These are phyloP conservation scores for Saccharomycopsis hybrid DNA, from an alignment of 1,139 yeast genomes.

Conservation along the genomic window DNA sequence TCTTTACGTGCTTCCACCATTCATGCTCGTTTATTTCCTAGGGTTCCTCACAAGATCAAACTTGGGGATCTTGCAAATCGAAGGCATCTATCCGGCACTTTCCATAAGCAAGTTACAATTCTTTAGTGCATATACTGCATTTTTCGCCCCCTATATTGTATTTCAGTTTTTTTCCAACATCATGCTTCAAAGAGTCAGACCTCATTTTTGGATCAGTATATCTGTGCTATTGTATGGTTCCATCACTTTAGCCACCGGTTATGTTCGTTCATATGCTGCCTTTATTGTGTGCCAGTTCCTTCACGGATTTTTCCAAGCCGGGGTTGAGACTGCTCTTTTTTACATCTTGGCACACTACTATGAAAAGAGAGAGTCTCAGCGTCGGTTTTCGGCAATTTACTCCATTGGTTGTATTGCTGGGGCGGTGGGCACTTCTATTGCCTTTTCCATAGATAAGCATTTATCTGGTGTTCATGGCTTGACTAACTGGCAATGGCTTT, in stretches of 20 bases:
- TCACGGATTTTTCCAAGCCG: conserved; percentile 48
- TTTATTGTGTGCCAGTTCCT: conserved; percentile 46
- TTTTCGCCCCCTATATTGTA: conserved; percentile 64
- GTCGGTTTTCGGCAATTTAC: conserved; percentile 47
- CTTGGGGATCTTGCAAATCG: conserved; percentile 50
- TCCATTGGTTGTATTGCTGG: conserved; percentile 31
- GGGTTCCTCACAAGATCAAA: conserved; percentile 44
- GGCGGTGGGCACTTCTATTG: conserved; percentile 37
- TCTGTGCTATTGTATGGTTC: conserved; percentile 37
- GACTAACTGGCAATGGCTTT: conserved; percentile 35
- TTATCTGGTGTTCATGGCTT: conserved; percentile 25
- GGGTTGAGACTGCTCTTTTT: conserved; percentile 55
- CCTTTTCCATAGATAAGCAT: conserved; percentile 32
- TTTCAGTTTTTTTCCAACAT: conserved; percentile 65
- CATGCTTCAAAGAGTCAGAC: conserved; percentile 50
- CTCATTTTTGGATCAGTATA: conserved; percentile 40
- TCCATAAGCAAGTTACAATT: conserved; percentile 43
- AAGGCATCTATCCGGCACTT: conserved; percentile 53
- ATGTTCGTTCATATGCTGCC: conserved; percentile 49
- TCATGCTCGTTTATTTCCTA: conserved; percentile 52
- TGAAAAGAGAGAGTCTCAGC: conserved; percentile 39
- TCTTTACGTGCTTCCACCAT: conserved; percentile 49
- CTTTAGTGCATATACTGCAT: conserved; percentile 49
- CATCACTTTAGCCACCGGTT: conserved; percentile 60
- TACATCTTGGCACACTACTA: conserved; percentile 51